Evolutionary conservation across 306 rosid genomes (phyloP).

Genomic region (peach (Prunus persica)): Prunus_persica_NCBIv2 NC_034012.1:6737501-6738000

Average conservation of each 20-base stretch:
- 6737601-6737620: slow-evolving; percentile 62
- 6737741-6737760: too few species aligned
- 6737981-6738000: not conserved
- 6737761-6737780: not conserved
- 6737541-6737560: not conserved
- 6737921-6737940: slow-evolving; percentile 58
- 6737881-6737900: slow-evolving; percentile 33
- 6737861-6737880: slow-evolving; percentile 12
- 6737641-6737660: slow-evolving; percentile 97
- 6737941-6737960: slow-evolving; percentile 31
- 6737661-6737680: slow-evolving; percentile 66
- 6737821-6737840: not conserved
- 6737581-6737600: slow-evolving; percentile 16
- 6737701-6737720: slow-evolving; percentile 35
- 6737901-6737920: slow-evolving; percentile 35
- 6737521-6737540: slow-evolving; percentile 27
- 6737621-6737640: slow-evolving; percentile 96
- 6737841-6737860: not conserved
- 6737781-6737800: not conserved
- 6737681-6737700: slow-evolving; percentile 82
- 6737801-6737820: not conserved
- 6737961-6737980: not conserved
- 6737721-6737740: not conserved
- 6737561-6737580: not conserved
- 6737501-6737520: slow-evolving; percentile 95